phyloP scores from a whole-genome alignment of 2,329 filamentous ascomycete species.

The Boeremia lycopersici region DNA sequence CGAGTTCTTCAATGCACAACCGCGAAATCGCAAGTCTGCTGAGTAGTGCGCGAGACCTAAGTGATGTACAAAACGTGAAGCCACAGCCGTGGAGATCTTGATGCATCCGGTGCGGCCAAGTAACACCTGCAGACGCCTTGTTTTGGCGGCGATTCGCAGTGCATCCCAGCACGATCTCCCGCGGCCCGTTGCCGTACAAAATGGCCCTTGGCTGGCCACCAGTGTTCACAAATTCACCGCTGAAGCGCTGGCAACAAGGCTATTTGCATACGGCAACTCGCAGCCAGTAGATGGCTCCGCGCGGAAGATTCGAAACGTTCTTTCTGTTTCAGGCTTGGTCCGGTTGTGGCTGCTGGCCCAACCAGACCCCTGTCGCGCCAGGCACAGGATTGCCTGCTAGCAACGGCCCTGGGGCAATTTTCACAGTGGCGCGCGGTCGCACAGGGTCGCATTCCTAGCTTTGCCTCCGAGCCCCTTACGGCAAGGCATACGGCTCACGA shows the following conservation, averaged over 20 bases:
- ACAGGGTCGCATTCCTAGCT: constrained; percentile 39
- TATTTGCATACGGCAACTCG: constrained; percentile 31
- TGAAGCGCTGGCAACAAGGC: constrained; percentile 35
- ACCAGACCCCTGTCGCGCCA: constrained; percentile 25
- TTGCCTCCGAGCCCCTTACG: constrained; percentile 24
- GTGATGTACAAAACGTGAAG: constrained; percentile 6
- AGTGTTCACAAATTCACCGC: constrained; percentile 21
- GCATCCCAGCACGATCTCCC: constrained; percentile 24
- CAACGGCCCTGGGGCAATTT: constrained; percentile 28
- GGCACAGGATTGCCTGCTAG: constrained; percentile 37
- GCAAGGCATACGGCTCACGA: constrained; percentile 29
- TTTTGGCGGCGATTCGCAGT: constrained; percentile 23
- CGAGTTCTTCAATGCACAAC: neutral
- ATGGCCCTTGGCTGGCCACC: constrained; percentile 23
- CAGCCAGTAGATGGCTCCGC: constrained; percentile 23
- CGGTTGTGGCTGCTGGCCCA: constrained; percentile 37
- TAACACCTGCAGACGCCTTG: constrained; percentile 14
- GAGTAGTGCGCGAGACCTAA: neutral
- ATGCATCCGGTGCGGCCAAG: constrained; percentile 15
- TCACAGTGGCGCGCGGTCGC: constrained; percentile 27
- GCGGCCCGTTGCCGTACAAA: constrained; percentile 35
- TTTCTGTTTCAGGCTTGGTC: constrained; percentile 17
- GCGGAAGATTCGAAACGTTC: constrained; percentile 10
- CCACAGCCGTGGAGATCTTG: constrained; percentile 5
- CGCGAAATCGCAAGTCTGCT: neutral